These are phyloP conservation scores for Asparagopsis taxiformis DNA, from an alignment of 31 red algal genomes.

Conservation along the genomic window DNA sequence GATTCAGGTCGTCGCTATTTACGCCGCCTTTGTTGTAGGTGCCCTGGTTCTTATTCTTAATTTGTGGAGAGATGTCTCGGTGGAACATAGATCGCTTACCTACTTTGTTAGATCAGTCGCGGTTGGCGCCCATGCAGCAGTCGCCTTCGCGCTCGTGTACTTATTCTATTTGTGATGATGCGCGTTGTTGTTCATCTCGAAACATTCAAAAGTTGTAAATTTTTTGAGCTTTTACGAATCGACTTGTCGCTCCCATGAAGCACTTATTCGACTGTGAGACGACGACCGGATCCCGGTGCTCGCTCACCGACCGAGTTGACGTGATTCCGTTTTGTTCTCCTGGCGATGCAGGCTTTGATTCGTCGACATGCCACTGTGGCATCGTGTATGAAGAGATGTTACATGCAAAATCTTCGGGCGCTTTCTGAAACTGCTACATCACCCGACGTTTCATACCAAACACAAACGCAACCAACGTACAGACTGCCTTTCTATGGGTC, in stretches of 20 bases:
- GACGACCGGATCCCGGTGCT: no score
- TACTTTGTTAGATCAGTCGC: constrained; percentile 68
- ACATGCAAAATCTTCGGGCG: no score
- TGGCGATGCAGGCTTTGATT: no score
- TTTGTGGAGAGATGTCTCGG: constrained; percentile 71
- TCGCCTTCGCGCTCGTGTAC: constrained; percentile 56
- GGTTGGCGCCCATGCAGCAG: constrained; percentile 58
- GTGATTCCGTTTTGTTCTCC: no score
- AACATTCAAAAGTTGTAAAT: no score
- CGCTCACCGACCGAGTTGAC: no score
- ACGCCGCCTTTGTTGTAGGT: constrained; percentile 52
- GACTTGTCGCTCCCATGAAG: no score
- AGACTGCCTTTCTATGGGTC: constrained; percentile 54
- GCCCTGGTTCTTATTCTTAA: constrained; percentile 78
- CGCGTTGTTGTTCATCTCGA: no score
- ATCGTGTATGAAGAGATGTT: no score
- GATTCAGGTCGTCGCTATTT: constrained; percentile 73
- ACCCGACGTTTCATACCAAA: constrained; percentile 11
- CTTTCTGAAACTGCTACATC: background rate
- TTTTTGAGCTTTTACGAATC: no score
- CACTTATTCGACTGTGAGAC: no score
- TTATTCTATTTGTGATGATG: constrained; percentile 68
- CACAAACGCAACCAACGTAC: constrained; percentile 47
- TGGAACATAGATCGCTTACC: constrained; percentile 45
- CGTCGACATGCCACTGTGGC: no score